Evolutionary conservation across 73 alveolate genomes (phyloP).

Genomic region (Paramecium primaurelia): DNA sequence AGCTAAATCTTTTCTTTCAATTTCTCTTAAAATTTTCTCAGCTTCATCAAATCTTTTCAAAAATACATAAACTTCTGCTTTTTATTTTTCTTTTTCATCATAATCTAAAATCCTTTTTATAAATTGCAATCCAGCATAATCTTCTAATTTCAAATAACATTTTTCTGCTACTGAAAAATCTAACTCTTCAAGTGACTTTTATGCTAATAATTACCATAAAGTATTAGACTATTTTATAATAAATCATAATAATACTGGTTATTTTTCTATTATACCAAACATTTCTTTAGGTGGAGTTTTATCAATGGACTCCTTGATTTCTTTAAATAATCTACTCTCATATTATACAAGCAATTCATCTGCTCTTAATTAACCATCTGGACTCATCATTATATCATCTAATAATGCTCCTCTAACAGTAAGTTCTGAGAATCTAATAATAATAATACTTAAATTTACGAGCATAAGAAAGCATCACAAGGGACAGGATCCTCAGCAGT

Average conservation of each 20-base stretch:
- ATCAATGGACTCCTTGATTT: slow-evolving; percentile 90
- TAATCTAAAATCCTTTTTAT: slow-evolving; percentile 62
- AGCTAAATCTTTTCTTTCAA: slow-evolving; percentile 97
- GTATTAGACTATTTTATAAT: not conserved
- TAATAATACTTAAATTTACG: not conserved
- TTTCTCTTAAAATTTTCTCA: slow-evolving; percentile 91
- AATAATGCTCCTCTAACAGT: slow-evolving; percentile 78
- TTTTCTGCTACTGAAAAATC: slow-evolving; percentile 97
- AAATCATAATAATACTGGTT: slow-evolving; percentile 16
- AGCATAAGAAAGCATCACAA: slow-evolving; percentile 95
- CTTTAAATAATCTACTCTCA: slow-evolving; percentile 96
- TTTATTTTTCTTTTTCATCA: slow-evolving; percentile 56
- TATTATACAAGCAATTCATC: slow-evolving; percentile 90
- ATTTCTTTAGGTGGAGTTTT: slow-evolving; percentile 66
- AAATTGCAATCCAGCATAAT: slow-evolving; percentile 79
- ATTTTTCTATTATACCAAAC: slow-evolving; percentile 54
- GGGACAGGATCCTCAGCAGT: slow-evolving; percentile 96
- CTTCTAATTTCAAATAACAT: slow-evolving; percentile 83
- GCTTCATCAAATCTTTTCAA: slow-evolving; percentile 96
- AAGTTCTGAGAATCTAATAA: slow-evolving; percentile 84
- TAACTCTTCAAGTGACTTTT: slow-evolving; percentile 94
- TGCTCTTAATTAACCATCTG: slow-evolving; percentile 82
- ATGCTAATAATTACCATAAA: slow-evolving; percentile 87
- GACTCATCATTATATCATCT: slow-evolving; percentile 92
- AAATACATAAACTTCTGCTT: slow-evolving; percentile 53